A percentile compares a stretch with the other conserved stretches of the same genome.
Evolutionary conservation across 345 rosid species (phyloP).

Genomic region (Eucalyptus marginata): DNA sequence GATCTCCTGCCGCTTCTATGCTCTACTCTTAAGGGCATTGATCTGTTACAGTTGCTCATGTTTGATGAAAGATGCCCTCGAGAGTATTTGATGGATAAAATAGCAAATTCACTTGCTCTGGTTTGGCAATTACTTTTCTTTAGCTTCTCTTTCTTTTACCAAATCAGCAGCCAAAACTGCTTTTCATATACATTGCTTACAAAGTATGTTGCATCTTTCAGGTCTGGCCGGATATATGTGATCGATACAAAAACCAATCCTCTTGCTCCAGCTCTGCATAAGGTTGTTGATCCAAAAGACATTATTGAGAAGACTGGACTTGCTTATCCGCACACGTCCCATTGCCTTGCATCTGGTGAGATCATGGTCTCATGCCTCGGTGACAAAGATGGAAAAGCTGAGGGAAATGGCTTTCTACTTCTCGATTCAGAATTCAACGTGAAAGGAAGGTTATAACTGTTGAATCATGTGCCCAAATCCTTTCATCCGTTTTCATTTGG

Average conservation of each 20-base stretch:
- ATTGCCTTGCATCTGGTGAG: slow-evolving; percentile 90
- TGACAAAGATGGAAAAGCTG: slow-evolving; percentile 76
- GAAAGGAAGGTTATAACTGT: slow-evolving; percentile 48
- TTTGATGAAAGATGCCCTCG: background rate
- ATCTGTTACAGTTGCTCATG: background rate
- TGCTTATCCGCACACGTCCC: slow-evolving; percentile 87
- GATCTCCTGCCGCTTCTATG: background rate
- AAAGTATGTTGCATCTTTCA: slow-evolving; percentile 2
- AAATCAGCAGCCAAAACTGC: background rate
- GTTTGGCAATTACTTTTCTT: background rate
- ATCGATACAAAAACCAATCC: slow-evolving; percentile 57
- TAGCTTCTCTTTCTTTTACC: background rate
- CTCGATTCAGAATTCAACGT: slow-evolving; percentile 82
- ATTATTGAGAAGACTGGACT: slow-evolving; percentile 67
- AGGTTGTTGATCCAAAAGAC: slow-evolving; percentile 61
- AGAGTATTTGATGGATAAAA: background rate
- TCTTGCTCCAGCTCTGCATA: slow-evolving; percentile 68
- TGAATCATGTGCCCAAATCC: background rate
- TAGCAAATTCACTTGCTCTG: background rate
- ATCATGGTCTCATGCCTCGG: slow-evolving; percentile 80
- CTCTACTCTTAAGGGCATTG: background rate
- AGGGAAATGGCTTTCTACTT: slow-evolving; percentile 87
- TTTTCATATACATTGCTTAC: background rate
- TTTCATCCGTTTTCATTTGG: background rate
- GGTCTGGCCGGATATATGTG: slow-evolving; percentile 80